Conservation (phyloP, 2,329 filamentous ascomycete genomes). For the Penicillium sp. region DNA sequence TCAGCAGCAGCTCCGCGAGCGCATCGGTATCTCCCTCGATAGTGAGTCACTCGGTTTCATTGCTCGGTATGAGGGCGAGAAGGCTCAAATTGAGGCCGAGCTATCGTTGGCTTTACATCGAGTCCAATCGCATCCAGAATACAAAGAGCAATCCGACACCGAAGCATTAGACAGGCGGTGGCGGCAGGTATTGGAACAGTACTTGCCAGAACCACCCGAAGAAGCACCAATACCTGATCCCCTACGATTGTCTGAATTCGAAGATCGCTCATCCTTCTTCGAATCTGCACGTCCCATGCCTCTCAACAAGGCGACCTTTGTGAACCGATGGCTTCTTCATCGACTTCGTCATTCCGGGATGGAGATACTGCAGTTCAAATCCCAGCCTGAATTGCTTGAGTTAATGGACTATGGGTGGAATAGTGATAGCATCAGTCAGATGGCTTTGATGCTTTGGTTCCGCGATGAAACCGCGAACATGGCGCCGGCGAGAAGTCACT, state of each 20-base stretch:
- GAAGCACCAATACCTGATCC: conserved; percentile 13
- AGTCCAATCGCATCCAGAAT: conserved; percentile 3
- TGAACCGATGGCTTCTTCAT: conserved; percentile 35
- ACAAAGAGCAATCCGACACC: not conserved
- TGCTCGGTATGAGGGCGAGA: conserved; percentile 21
- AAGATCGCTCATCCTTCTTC: conserved; percentile 20
- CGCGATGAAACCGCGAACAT: conserved; percentile 15
- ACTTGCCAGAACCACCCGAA: conserved; percentile 1
- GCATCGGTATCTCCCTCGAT: conserved; percentile 17
- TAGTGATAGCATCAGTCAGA: conserved; percentile 19
- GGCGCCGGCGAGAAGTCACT: not conserved
- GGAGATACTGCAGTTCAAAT: conserved; percentile 26
- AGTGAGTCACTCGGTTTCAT: conserved; percentile 26
- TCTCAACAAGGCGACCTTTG: conserved; percentile 21
- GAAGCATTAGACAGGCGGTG: conserved; percentile 1
- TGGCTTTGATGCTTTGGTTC: conserved; percentile 26
- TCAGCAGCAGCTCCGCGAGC: conserved; percentile 11
- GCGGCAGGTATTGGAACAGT: conserved; percentile 3
- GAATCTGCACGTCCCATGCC: conserved; percentile 12
- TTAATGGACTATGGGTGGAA: conserved; percentile 19
- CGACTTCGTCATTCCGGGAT: conserved; percentile 30
- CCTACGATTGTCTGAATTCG: conserved; percentile 18
- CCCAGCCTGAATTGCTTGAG: conserved; percentile 17
- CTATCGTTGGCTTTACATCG: conserved; percentile 16
- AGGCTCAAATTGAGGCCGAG: conserved; percentile 20